Evolutionary conservation across 106 monocot genomes (phyloP), one percentile per base, ranked within the genome.

Genomic region (Vanilla planifolia): DNA sequence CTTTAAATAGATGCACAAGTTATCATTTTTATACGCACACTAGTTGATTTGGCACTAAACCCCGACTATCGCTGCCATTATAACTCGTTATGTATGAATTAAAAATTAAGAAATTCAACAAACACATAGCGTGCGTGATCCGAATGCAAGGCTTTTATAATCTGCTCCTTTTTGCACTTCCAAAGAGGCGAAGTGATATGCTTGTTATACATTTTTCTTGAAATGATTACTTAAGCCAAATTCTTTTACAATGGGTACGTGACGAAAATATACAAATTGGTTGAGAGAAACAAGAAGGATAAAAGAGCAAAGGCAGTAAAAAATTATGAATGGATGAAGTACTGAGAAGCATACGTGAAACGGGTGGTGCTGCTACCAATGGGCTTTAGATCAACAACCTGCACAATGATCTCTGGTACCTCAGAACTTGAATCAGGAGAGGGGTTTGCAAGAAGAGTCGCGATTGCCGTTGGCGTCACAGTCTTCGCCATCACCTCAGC

Each of bases 381-480:
- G 48, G 98, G 92, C 73, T 79, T 98, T 42, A 92, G 85, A 75
- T 98, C 88, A 34, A 98, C 80, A 70, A 92, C 92, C 70, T 98
- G 92, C 22, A 98, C 79, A 46, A 96, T 64, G 65, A 84, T 71
- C 79, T 78, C 79, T 22, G 85, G 81, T 20, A 79, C 51, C 25
- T 74, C 87, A 10, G 74, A 69, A 4, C 67, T 7, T 5, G 79
- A 72, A 43, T 67, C 75, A 2, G 92, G 84, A 7, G 79, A 82
- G 0, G 92, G 88, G 71, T 92, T 88, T 3, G 73, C 46, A 4
- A 88, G 78, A n/a, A 96, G 16, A 33, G 11, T 55, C 10, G 84
- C 41, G 55, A 98, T 75, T 3, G 77, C 98, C 22, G 72, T 82
- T 6, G 77, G 72, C 9, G 92, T 98, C 52, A 85, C 72, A 0